Evolutionary conservation across 1,284 basidiomycete genomes (phyloP).

Genomic region (Leccinum insolens): DNA sequence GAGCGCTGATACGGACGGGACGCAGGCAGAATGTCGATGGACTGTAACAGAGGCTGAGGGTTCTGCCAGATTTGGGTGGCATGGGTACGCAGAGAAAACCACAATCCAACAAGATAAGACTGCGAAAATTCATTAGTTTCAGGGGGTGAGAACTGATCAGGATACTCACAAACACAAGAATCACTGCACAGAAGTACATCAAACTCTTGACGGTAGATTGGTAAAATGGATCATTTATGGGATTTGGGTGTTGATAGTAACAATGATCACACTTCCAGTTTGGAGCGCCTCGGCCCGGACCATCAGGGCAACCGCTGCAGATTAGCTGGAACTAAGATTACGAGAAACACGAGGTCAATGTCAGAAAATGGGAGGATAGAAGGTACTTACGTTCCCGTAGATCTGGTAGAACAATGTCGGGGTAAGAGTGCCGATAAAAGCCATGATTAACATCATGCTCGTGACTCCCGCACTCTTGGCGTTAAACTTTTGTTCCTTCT

Average conservation of each 20-base stretch:
- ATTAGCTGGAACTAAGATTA: constrained; percentile 82
- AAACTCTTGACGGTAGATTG: constrained; percentile 91
- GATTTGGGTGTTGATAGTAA: constrained; percentile 95
- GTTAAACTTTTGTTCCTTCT: constrained; percentile 98
- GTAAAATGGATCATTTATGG: constrained; percentile 94
- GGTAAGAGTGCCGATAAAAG: constrained; percentile 94
- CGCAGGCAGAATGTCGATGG: constrained; percentile 56
- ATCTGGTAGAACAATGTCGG: constrained; percentile 99
- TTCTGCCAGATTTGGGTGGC: constrained; percentile 99
- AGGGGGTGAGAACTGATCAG: not conserved
- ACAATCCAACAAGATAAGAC: constrained; percentile 97
- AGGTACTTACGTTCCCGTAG: constrained; percentile 86
- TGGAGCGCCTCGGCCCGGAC: constrained; percentile 42
- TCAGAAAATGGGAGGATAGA: constrained; percentile 12
- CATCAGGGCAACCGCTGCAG: constrained; percentile 85
- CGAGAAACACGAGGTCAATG: constrained; percentile 7
- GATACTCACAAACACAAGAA: constrained; percentile 84
- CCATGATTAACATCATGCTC: constrained; percentile 99
- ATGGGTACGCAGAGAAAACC: constrained; percentile 99
- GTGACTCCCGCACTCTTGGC: constrained; percentile 98
- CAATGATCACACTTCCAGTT: constrained; percentile 89
- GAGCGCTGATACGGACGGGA: constrained; percentile 66
- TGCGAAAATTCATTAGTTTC: constrained; percentile 35
- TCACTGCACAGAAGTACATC: constrained; percentile 92
- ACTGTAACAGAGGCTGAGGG: constrained; percentile 82